phyloP scores from a whole-genome alignment of 768 basidiomycete species.

The Rickenella mellea region DNA sequence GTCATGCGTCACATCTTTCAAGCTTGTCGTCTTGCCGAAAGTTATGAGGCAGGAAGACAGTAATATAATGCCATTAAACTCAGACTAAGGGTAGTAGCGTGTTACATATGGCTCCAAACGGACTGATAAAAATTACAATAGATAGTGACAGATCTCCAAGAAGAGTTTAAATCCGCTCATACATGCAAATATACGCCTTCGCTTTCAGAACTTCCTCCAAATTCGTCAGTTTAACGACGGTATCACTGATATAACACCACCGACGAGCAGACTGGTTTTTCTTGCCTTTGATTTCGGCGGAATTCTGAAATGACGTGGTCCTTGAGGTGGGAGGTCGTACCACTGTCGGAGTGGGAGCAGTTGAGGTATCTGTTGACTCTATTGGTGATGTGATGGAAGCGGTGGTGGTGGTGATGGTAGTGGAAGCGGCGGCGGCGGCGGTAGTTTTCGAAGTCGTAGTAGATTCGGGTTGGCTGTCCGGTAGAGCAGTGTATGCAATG shows the following conservation, averaged over 20 bases:
- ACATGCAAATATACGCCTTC: slow-evolving; percentile 93
- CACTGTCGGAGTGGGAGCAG: slow-evolving; percentile 1
- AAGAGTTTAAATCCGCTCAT: slow-evolving; percentile 56
- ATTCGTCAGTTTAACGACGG: slow-evolving; percentile 67
- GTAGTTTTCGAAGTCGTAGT: not conserved
- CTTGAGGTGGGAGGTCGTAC: slow-evolving; percentile 14
- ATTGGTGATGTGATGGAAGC: not conserved
- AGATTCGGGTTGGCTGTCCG: slow-evolving; percentile 26
- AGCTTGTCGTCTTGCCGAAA: too few relatives aligned
- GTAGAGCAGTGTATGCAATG: slow-evolving; percentile 74
- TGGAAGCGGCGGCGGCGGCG: too few relatives aligned
- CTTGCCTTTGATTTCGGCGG: not conserved
- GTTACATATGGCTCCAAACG: too few relatives aligned
- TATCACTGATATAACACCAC: slow-evolving; percentile 94
- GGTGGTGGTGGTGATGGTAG: too few relatives aligned
- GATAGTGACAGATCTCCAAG: too few relatives aligned
- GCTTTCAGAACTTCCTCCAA: slow-evolving; percentile 85
- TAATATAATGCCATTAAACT: too few relatives aligned
- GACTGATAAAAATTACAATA: too few relatives aligned
- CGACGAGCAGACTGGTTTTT: slow-evolving; percentile 27
- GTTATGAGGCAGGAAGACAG: too few relatives aligned
- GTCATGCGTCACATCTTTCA: too few relatives aligned
- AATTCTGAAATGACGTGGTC: slow-evolving; percentile 2
- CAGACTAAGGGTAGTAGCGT: too few relatives aligned
- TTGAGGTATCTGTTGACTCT: slow-evolving; percentile 9